phyloP scores from a whole-genome alignment of 1,139 yeast genomes.

The Candida labiduridarum region DNA sequence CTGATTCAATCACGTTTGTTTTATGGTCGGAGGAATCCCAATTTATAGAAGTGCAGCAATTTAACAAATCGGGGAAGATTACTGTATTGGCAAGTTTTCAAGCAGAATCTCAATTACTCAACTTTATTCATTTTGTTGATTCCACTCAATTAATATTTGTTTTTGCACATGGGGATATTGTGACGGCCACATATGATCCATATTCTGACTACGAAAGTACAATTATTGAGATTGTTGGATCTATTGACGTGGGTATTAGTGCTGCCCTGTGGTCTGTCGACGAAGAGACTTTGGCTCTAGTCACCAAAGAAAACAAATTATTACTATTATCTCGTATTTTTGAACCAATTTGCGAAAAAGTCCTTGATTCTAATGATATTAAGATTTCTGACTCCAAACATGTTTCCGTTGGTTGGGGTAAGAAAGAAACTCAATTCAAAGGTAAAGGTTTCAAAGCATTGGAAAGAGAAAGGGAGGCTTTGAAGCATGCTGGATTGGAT shows the following conservation, averaged over 20 bases:
- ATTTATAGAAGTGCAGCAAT: conserved; percentile 52
- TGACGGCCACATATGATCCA: conserved; percentile 63
- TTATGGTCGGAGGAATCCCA: conserved; percentile 64
- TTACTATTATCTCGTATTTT: conserved; percentile 73
- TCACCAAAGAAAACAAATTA: conserved; percentile 64
- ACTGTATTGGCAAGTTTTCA: conserved; percentile 61
- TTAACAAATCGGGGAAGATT: conserved; percentile 58
- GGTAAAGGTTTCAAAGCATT: conserved; percentile 90
- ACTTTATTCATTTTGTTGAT: conserved; percentile 70
- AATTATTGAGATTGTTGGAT: conserved; percentile 75
- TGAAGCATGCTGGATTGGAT: conserved; percentile 70
- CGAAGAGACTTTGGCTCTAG: conserved; percentile 77
- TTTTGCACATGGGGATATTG: conserved; percentile 68
- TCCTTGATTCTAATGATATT: conserved; percentile 63
- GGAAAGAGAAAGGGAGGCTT: conserved; percentile 62
- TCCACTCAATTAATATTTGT: conserved; percentile 61
- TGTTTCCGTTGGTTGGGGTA: conserved; percentile 99
- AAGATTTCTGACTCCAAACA: conserved; percentile 66
- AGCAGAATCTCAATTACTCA: conserved; percentile 33
- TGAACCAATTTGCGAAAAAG: conserved; percentile 75
- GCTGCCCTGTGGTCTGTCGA: conserved; percentile 91
- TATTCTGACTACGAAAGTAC: conserved; percentile 53
- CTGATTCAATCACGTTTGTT: conserved; percentile 72
- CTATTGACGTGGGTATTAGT: conserved; percentile 73
- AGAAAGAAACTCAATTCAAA: conserved; percentile 92